Percentiles rank a stretch among this genome's conserved stretches.
Evolutionary conservation across 805 yeast genomes (phyloP).

Genomic region (Hyphopichia homilentoma): DNA sequence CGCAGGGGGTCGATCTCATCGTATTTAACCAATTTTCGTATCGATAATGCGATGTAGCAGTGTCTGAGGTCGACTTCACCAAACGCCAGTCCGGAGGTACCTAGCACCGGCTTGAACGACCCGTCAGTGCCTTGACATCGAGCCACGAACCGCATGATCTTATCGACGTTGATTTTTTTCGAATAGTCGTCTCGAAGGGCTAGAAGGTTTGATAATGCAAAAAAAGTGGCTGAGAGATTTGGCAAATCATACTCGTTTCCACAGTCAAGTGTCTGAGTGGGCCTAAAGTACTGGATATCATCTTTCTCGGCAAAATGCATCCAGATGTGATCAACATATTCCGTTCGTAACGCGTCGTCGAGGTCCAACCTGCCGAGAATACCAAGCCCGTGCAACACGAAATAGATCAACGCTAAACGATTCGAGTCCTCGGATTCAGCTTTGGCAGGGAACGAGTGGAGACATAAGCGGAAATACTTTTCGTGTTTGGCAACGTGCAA

Average conservation of each 20-base stretch:
- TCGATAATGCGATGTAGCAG: constrained; percentile 68
- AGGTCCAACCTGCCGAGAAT: constrained; percentile 37
- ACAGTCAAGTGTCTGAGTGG: constrained; percentile 47
- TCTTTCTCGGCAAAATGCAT: constrained; percentile 36
- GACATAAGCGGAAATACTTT: constrained; percentile 48
- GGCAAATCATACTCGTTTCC: constrained; percentile 50
- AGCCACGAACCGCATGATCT: constrained; percentile 53
- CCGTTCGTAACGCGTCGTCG: constrained; percentile 16
- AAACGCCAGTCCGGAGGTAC: constrained; percentile 22
- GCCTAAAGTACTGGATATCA: constrained; percentile 47
- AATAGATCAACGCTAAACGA: constrained; percentile 65
- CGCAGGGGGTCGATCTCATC: constrained; percentile 23
- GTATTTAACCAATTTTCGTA: constrained; percentile 48
- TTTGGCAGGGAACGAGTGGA: constrained; percentile 50
- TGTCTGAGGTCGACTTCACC: constrained; percentile 75
- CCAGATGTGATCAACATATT: constrained; percentile 43
- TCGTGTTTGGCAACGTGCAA: constrained; percentile 29
- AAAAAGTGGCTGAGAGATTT: constrained; percentile 70
- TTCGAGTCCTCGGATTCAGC: constrained; percentile 66
- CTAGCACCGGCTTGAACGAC: constrained; percentile 32
- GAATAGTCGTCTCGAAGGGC: constrained; percentile 45
- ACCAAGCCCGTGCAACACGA: constrained; percentile 60
- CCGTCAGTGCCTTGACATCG: constrained; percentile 51
- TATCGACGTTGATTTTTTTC: constrained; percentile 30
- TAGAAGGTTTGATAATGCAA: constrained; percentile 59